A percentile compares a stretch with the other conserved stretches of the same genome.
These are phyloP conservation scores for Fragaria vesca DNA, from an alignment of 306 rosid genomes.

Conservation along the genomic window DNA sequence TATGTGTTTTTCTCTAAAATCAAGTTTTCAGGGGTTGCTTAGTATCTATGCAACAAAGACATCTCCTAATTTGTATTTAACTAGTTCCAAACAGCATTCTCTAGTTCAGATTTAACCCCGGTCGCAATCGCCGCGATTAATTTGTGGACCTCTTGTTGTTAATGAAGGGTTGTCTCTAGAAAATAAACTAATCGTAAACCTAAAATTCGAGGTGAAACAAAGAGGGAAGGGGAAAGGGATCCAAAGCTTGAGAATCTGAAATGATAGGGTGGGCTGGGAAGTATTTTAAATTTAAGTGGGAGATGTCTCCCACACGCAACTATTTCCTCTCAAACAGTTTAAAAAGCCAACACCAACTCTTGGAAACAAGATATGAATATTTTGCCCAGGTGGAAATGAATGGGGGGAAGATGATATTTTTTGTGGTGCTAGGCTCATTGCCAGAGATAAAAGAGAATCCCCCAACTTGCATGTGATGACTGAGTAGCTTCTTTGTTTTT, in stretches of 20 bases:
- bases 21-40: constrained; percentile 46
- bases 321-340: constrained; percentile 1
- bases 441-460: constrained; percentile 9
- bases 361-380: background rate
- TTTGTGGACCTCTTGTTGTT: constrained; percentile 1
- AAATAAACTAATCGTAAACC: background rate
- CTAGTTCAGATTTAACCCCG: background rate
- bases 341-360: background rate
- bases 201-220: background rate
- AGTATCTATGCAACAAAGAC: constrained; percentile 52
- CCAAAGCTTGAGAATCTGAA: constrained; percentile 16
- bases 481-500: constrained; percentile 3
- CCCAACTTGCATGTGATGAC: constrained; percentile 7
- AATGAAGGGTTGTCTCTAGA: background rate
- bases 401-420: background rate
- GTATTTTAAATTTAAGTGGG: background rate
- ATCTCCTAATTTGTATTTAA: background rate
- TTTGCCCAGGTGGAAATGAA: background rate
- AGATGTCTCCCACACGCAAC: constrained; percentile 17
- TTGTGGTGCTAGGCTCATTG: constrained; percentile 19
- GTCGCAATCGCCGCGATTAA: background rate
- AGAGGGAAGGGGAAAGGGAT: background rate
- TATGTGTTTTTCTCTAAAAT: constrained; percentile 5
- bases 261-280: constrained; percentile 3
- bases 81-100: constrained; percentile 1